A percentile compares a stretch with the other conserved stretches of the same genome.
Evolutionary conservation across 2,329 filamentous ascomycete species (phyloP).

Genomic region (Blastomyces parvus): DNA sequence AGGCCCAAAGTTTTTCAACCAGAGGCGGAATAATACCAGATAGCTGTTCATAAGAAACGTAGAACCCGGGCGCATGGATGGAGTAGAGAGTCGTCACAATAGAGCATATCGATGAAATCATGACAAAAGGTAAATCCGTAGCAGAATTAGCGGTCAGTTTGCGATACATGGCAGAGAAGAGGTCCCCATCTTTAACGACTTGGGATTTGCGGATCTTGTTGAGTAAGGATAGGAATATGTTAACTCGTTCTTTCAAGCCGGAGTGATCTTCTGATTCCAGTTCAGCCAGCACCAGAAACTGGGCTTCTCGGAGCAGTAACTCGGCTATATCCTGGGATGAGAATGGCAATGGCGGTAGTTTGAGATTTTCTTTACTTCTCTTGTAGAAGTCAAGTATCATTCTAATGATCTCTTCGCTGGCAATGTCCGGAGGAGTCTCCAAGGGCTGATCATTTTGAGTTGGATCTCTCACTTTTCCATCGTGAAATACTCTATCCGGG

Average conservation of each 20-base stretch:
- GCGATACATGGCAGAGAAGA: conserved; percentile 28
- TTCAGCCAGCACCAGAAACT: conserved; percentile 27
- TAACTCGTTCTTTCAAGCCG: conserved; percentile 49
- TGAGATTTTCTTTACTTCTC: conserved; percentile 59
- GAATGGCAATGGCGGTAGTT: conserved; percentile 53
- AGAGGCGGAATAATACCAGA: conserved; percentile 55
- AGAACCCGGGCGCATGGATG: conserved; percentile 27
- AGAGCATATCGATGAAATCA: conserved; percentile 38
- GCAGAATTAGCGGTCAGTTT: conserved; percentile 19
- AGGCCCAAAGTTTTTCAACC: conserved; percentile 65
- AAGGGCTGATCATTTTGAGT: not conserved
- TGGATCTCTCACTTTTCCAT: not conserved
- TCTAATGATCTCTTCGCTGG: conserved; percentile 43
- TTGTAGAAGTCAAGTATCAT: conserved; percentile 59
- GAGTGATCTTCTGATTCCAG: conserved; percentile 23
- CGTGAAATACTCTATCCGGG: conserved; percentile 52
- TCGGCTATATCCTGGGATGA: conserved; percentile 47
- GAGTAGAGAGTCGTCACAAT: conserved; percentile 38
- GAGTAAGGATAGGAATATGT: conserved; percentile 47
- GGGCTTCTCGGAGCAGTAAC: conserved; percentile 54
- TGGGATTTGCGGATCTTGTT: conserved; percentile 32
- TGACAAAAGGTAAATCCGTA: conserved; percentile 27
- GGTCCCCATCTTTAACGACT: conserved; percentile 25
- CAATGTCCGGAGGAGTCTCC: conserved; percentile 12
- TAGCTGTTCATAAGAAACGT: conserved; percentile 42